phyloP scores from a whole-genome alignment of 202 grass and related monocot species.

The Schoenoplectus triqueter region DNA sequence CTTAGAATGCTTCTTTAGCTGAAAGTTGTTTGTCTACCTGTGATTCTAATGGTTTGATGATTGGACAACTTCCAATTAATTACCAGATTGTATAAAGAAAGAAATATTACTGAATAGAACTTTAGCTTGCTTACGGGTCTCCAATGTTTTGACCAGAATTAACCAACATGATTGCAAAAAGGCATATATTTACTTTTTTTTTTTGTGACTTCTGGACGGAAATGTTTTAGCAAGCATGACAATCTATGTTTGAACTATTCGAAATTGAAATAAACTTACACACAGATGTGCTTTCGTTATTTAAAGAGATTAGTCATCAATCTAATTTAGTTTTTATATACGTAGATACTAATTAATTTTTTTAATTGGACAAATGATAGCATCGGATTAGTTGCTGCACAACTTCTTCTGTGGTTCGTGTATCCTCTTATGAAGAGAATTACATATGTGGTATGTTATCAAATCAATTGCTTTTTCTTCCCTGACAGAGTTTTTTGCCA shows the following conservation, averaged over 20 bases:
- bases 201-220: not conserved
- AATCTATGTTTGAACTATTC: too few species aligned
- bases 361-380: constrained; percentile 31
- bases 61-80: too few species aligned
- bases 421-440: constrained; percentile 65
- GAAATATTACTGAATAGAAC: too few species aligned
- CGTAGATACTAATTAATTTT: not conserved
- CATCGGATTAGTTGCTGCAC: constrained; percentile 41
- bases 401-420: constrained; percentile 33
- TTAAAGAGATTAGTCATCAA: not conserved
- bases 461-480: not conserved
- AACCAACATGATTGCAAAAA: not conserved
- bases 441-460: constrained; percentile 49
- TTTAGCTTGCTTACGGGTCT: not conserved
- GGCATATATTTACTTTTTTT: not conserved
- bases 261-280: too few species aligned
- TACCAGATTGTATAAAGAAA: too few species aligned
- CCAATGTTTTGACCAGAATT: not conserved
- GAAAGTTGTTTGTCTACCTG: not conserved
- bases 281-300: too few species aligned
- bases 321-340: not conserved
- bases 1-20: not conserved
- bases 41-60: too few species aligned
- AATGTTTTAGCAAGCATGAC: too few species aligned
- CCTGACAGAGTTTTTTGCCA: too few species aligned